A percentile compares a stretch with the other conserved stretches of the same genome.
Evolutionary conservation across 495 filamentous ascomycete species (phyloP).

Genomic region (Darksidea phi): DNA sequence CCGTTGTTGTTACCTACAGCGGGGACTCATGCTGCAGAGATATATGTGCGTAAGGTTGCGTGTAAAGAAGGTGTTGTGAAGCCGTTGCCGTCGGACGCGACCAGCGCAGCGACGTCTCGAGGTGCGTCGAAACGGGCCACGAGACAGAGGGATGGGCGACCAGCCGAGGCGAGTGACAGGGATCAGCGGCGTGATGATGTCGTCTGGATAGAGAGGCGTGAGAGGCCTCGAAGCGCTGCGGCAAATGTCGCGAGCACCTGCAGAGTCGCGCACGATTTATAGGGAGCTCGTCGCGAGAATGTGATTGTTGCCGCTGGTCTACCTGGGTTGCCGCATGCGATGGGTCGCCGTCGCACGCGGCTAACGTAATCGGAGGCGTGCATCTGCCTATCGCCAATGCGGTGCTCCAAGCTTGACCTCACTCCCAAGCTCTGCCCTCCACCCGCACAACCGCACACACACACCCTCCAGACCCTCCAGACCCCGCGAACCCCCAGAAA

Average conservation of each 20-base stretch:
- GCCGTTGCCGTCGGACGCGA: constrained; percentile 5
- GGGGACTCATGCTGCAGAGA: constrained; percentile 24
- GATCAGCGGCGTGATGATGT: constrained; percentile 35
- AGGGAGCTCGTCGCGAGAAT: too few relatives aligned
- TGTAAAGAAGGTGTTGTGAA: neutral
- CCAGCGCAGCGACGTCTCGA: constrained; percentile 13
- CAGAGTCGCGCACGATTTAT: too few relatives aligned
- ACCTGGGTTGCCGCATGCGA: too few relatives aligned
- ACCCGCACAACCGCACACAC: neutral
- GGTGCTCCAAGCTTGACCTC: neutral
- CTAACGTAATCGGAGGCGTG: constrained; percentile 16
- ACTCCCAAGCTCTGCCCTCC: constrained; percentile 1
- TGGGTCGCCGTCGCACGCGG: too few relatives aligned
- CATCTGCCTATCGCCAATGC: constrained; percentile 15
- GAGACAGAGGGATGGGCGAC: constrained; percentile 4
- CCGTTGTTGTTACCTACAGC: constrained; percentile 21
- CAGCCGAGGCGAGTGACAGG: constrained; percentile 32
- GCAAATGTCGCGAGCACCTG: neutral
- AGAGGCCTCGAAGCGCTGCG: neutral
- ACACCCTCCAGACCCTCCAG: neutral
- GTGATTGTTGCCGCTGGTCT: too few relatives aligned
- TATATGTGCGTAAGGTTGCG: constrained; percentile 1
- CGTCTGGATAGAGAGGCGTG: constrained; percentile 14
- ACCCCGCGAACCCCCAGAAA: neutral
- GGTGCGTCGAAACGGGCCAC: constrained; percentile 8